phyloP scores from a whole-genome alignment of 805 yeast genomes.

The Candida ponderosae region DNA sequence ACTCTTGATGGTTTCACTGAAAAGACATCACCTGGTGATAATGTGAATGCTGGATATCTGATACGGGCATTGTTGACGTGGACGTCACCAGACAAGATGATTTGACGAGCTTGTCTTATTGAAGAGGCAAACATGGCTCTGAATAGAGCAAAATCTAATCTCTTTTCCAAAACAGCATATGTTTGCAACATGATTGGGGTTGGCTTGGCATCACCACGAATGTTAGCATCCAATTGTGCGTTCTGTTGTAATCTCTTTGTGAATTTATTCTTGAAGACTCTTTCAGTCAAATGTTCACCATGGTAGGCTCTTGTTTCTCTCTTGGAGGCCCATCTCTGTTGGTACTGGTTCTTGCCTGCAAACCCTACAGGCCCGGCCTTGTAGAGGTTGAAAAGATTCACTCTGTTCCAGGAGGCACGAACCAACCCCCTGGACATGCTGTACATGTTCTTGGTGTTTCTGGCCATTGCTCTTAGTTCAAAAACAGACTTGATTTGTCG shows the following conservation, averaged over 20 bases:
- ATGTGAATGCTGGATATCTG: slow-evolving; percentile 68
- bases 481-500: too few relatives aligned
- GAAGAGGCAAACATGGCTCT: slow-evolving; percentile 92
- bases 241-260: slow-evolving; percentile 68
- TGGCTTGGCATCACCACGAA: slow-evolving; percentile 48
- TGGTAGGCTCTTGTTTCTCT: slow-evolving; percentile 91
- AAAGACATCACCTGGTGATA: slow-evolving; percentile 82
- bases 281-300: slow-evolving; percentile 87
- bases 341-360: slow-evolving; percentile 65
- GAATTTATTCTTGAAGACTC: slow-evolving; percentile 69
- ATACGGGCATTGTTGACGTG: slow-evolving; percentile 77
- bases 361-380: slow-evolving; percentile 55
- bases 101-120: slow-evolving; percentile 88
- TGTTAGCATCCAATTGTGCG: slow-evolving; percentile 80
- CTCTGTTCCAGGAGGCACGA: slow-evolving; percentile 87
- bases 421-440: slow-evolving; percentile 56
- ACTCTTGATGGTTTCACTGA: slow-evolving; percentile 82
- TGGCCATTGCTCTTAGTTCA: slow-evolving; percentile 38
- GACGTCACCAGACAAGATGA: slow-evolving; percentile 73
- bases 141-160: slow-evolving; percentile 85
- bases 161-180: slow-evolving; percentile 77
- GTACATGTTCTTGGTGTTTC: slow-evolving; percentile 48
- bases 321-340: slow-evolving; percentile 88
- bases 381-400: slow-evolving; percentile 81
- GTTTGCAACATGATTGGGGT: slow-evolving; percentile 89